Evolutionary conservation across 345 rosid genomes (phyloP).

Genomic region (Zanthoxylum bungeanum): DNA sequence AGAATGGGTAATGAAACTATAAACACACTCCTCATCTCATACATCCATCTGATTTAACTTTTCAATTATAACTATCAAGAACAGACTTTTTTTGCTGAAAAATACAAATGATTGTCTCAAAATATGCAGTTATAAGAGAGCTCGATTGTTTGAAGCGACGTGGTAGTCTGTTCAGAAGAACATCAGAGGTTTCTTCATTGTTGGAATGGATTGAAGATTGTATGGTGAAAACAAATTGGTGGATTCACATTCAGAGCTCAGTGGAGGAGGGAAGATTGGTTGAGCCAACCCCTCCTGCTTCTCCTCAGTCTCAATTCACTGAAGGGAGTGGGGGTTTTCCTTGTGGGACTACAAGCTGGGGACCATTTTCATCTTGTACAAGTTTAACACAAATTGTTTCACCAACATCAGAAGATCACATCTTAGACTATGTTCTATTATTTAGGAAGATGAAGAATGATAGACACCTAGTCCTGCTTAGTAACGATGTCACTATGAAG

Average conservation of each 20-base stretch:
- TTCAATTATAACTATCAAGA: not conserved
- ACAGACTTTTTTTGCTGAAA: not conserved
- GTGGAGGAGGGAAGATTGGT: constrained; percentile 40
- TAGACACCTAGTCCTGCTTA: constrained; percentile 69
- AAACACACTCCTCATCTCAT: not conserved
- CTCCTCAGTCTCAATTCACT: constrained; percentile 46
- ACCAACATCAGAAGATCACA: constrained; percentile 72
- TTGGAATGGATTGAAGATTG: constrained; percentile 83
- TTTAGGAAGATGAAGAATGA: constrained; percentile 38
- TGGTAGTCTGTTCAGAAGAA: constrained; percentile 49
- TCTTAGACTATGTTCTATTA: constrained; percentile 61
- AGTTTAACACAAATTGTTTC: constrained; percentile 33
- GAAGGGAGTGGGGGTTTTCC: constrained; percentile 24
- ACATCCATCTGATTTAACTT: not conserved
- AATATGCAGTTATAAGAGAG: constrained; percentile 62
- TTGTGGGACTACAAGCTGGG: constrained; percentile 18
- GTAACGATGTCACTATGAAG: constrained; percentile 58
- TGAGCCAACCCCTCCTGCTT: constrained; percentile 67
- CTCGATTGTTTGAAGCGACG: constrained; percentile 57
- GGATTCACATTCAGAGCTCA: constrained; percentile 76
- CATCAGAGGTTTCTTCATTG: constrained; percentile 48
- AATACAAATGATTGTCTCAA: not conserved
- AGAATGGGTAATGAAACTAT: constrained; percentile 52
- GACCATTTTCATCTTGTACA: constrained; percentile 28
- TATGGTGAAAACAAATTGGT: constrained; percentile 63